Conservation (phyloP, 495 filamentous ascomycete genomes). For the Cercophora scortea region DNA sequence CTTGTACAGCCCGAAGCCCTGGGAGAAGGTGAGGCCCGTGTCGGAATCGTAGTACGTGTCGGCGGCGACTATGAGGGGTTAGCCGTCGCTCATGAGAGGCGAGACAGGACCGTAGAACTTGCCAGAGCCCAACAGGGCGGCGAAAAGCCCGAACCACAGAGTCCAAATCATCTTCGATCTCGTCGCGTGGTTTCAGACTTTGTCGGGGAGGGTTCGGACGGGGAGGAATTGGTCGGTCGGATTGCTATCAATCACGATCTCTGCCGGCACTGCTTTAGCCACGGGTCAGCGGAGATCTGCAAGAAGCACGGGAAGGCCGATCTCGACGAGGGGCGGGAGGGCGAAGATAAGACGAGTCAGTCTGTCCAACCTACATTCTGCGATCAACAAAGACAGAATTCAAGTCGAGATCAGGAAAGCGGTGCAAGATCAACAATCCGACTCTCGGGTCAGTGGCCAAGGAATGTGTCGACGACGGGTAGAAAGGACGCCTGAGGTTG, state of each 20-base stretch:
- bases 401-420: neutral
- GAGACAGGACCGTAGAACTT: neutral
- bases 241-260: neutral
- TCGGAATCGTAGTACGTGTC: conserved; percentile 34
- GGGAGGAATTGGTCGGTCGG: neutral
- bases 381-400: neutral
- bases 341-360: neutral
- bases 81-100: too few relatives aligned
- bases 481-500: neutral
- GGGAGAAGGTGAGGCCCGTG: conserved; percentile 43
- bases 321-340: neutral
- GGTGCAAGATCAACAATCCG: neutral
- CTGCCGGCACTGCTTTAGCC: neutral
- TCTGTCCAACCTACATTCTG: neutral
- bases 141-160: conserved; percentile 15
- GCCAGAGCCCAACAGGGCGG: conserved; percentile 13
- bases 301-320: neutral
- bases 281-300: neutral
- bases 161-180: conserved; percentile 16
- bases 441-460: too few relatives aligned
- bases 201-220: neutral
- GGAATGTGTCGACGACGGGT: neutral
- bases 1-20: conserved; percentile 31
- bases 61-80: conserved; percentile 5
- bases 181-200: neutral